phyloP scores from a whole-genome alignment of 1,284 basidiomycete species.

The Trichosporon sp. region DNA sequence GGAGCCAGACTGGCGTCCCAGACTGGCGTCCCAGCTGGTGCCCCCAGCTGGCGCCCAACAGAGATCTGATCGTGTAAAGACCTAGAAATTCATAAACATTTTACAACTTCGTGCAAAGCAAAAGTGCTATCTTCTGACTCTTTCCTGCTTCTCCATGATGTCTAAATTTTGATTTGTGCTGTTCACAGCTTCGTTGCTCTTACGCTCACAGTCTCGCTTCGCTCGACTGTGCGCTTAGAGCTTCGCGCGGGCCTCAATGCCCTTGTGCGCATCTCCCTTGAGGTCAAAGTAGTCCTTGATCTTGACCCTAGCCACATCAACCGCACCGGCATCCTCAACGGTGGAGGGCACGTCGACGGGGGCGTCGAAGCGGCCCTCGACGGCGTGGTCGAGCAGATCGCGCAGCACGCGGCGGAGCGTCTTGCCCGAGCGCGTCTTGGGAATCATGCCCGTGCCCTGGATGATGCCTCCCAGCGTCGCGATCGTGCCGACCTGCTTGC shows the following conservation, averaged over 20 bases:
- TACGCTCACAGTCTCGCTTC: not conserved
- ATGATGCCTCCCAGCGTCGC: conserved; percentile 91
- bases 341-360: conserved; percentile 31
- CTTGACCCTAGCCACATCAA: conserved; percentile 32
- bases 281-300: conserved; percentile 33
- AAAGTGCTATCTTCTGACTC: not conserved
- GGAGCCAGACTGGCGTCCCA: too few species aligned
- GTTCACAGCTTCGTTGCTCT: not conserved
- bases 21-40: too few species aligned
- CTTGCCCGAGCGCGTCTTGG: conserved; percentile 92
- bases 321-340: conserved; percentile 30
- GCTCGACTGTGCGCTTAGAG: conserved; percentile 17
- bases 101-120: conserved; percentile 12
- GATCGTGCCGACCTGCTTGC: conserved; percentile 89
- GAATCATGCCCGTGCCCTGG: conserved; percentile 69
- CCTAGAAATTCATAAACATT: conserved; percentile 14
- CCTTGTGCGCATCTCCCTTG: conserved; percentile 29
- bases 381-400: conserved; percentile 33
- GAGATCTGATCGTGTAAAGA: too few species aligned
- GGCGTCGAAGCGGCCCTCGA: conserved; percentile 31
- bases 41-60: too few species aligned
- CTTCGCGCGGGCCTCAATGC: conserved; percentile 30
- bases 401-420: conserved; percentile 81
- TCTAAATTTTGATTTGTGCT: not conserved
- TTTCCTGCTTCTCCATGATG: not conserved